Base-by-base conservation (phyloP, 257 asterid genomes). In the Orobanche coerulescens region DNA sequence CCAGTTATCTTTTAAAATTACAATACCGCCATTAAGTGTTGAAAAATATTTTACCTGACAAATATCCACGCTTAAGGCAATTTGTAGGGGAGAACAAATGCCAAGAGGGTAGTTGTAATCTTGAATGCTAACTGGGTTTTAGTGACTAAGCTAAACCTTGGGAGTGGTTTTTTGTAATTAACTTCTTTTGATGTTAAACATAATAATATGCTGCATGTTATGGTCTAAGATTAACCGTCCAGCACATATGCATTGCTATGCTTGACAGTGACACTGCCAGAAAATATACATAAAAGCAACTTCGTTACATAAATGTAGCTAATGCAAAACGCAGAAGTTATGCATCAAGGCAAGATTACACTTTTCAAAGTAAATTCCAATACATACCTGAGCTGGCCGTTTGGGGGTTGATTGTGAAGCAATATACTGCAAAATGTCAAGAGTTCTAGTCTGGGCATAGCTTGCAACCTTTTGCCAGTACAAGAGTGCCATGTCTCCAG, bases 401-500 rank as follows among this genome's bases (percentile, higher is more conserved):
- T 82, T 70, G 39, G 80, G 58, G 66, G 75, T 75, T 34, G 97
- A 79, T 62, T 85, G 95, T 2, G 85, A 72, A 74, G 94, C 94
- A 65, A 88, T 61, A 75, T 79, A 88, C 73, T 84, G 90, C 80
- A 92, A 73, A 71, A 88, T 64, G 53, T 86, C 94, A 42, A 78
- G 84, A 46, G 78, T 33, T 73, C 94, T 79, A 39, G 88, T 86
- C 80, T 86, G 98, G 67, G 78, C 74, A 81, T 79, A 84, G 75
- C 83, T 79, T 68, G 84, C 64, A 48, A 73, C 65, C 69, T 66
- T 81, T 73, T 81, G 86, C 83, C 87, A 79, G 69, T 84, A 88
- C 59, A 79, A 47, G 46, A 86, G 64, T 36, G 77, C 80, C 77
- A 88, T 61, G 76, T 88, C 98, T 30, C 83, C 94, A 23, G 95